A percentile compares a stretch with the other conserved stretches of the same genome.
Conservation (phyloP, 345 rosid genomes). For the Rhodamnia rubescens region DNA sequence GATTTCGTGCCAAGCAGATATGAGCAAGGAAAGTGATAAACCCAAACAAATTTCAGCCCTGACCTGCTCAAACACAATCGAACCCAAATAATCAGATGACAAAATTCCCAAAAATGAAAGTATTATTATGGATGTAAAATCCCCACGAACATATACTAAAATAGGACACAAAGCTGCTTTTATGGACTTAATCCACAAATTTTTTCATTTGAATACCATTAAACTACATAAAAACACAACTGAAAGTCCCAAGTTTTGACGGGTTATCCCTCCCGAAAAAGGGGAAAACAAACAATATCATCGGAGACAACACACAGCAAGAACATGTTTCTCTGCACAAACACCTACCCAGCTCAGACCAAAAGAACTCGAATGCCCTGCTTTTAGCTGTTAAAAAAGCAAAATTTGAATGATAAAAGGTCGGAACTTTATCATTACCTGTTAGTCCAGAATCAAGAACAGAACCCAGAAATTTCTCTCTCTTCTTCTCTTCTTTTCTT, state of each 20-base stretch:
- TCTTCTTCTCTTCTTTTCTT: not conserved
- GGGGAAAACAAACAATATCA: not conserved
- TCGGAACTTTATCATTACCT: not conserved
- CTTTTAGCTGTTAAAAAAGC: not conserved
- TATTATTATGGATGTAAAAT: not conserved
- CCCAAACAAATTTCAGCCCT: constrained; percentile 15
- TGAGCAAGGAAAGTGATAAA: constrained; percentile 22
- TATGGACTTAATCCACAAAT: too few relatives aligned
- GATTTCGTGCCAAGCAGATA: constrained; percentile 30
- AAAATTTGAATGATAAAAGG: not conserved
- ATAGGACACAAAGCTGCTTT: too few relatives aligned
- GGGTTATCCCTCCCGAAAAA: not conserved
- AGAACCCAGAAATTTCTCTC: not conserved
- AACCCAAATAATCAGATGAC: not conserved
- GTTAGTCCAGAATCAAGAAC: not conserved
- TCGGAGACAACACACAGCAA: not conserved
- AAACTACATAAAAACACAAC: not conserved
- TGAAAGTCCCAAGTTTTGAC: not conserved
- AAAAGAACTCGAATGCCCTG: not conserved
- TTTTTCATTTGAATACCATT: not conserved
- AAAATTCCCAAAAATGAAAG: not conserved
- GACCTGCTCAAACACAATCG: constrained; percentile 2
- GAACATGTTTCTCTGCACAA: not conserved
- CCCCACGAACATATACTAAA: not conserved
- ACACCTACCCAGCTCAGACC: not conserved